A percentile compares a stretch with the other conserved stretches of the same genome.
Evolutionary conservation across 768 basidiomycete genomes (phyloP).

Genomic region (Mycena belliarum): DNA sequence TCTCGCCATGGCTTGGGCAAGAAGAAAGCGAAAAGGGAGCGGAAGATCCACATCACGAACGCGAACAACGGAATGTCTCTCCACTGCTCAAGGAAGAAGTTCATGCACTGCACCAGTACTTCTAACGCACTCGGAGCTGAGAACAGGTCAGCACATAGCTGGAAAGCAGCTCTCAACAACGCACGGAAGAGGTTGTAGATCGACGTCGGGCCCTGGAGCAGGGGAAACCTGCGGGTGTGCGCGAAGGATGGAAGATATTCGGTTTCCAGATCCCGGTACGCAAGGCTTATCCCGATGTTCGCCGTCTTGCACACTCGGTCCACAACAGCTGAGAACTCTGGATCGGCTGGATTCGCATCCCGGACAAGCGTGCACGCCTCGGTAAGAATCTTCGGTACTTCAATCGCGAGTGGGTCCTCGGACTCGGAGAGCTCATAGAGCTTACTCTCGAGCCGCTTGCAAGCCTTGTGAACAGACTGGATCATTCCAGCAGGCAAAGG

Average conservation of each 20-base stretch:
- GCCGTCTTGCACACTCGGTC: not conserved
- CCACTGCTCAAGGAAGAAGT: not conserved
- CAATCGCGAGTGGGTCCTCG: not conserved
- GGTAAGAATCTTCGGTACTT: not conserved
- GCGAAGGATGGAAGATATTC: slow-evolving; percentile 4
- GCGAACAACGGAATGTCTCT: not conserved
- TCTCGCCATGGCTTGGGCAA: not conserved
- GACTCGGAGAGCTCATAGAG: not conserved
- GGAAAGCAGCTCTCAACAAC: not conserved
- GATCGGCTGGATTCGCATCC: not conserved
- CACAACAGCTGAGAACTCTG: not conserved
- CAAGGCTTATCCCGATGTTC: not conserved
- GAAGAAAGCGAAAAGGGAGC: not conserved
- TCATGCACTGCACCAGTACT: not conserved
- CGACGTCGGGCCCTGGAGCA: not conserved
- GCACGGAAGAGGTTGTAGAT: not conserved
- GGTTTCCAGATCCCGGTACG: not conserved
- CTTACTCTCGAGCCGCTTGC: not conserved
- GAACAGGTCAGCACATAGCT: not conserved
- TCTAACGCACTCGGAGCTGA: not conserved
- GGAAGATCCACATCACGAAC: not conserved
- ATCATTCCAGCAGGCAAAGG: no score
- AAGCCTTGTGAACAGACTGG: not conserved
- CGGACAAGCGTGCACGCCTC: slow-evolving; percentile 2
- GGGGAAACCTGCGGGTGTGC: not conserved